These are phyloP conservation scores for Gillenia trifoliata DNA, from an alignment of 306 rosid genomes.

Conservation along the genomic window DNA sequence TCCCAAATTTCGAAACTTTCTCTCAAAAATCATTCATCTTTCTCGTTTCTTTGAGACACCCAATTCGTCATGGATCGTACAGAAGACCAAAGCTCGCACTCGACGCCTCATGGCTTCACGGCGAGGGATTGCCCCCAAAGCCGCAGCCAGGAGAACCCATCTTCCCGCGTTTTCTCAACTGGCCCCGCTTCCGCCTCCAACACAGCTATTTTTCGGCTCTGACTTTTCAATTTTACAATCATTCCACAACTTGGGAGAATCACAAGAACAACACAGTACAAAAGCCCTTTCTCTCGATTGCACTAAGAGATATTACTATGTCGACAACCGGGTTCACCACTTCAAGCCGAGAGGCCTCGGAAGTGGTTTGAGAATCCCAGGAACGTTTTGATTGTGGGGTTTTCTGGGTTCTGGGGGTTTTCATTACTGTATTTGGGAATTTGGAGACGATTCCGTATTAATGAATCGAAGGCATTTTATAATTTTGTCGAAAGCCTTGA, in stretches of 20 bases:
- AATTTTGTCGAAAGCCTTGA: slow-evolving; percentile 50
- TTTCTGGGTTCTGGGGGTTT: slow-evolving; percentile 62
- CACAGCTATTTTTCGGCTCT: slow-evolving; percentile 21
- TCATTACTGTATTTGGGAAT: slow-evolving; percentile 54
- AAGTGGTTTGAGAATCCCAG: slow-evolving; percentile 72
- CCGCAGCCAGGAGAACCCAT: slow-evolving; percentile 19
- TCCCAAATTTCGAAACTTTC: too few species aligned
- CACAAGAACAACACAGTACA: slow-evolving; percentile 19
- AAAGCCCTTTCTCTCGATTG: slow-evolving; percentile 20
- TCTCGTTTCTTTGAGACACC: too few species aligned
- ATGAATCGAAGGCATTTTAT: slow-evolving; percentile 69
- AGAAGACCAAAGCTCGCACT: slow-evolving; percentile 40
- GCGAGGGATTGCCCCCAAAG: slow-evolving; percentile 20
- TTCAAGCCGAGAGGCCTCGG: slow-evolving; percentile 58
- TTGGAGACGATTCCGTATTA: slow-evolving; percentile 69
- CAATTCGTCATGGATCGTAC: slow-evolving; percentile 12
- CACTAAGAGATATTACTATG: slow-evolving; percentile 63
- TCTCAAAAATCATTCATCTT: too few species aligned
- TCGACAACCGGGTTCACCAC: slow-evolving; percentile 57
- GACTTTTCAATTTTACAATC: slow-evolving; percentile 28
- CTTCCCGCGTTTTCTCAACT: slow-evolving; percentile 22
- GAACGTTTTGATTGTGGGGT: slow-evolving; percentile 36
- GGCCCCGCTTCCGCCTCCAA: slow-evolving; percentile 25
- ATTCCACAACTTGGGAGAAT: slow-evolving; percentile 14
- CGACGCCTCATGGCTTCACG: slow-evolving; percentile 34